Base-by-base conservation (phyloP, 768 basidiomycete species). In the Suillus subluteus region DNA sequence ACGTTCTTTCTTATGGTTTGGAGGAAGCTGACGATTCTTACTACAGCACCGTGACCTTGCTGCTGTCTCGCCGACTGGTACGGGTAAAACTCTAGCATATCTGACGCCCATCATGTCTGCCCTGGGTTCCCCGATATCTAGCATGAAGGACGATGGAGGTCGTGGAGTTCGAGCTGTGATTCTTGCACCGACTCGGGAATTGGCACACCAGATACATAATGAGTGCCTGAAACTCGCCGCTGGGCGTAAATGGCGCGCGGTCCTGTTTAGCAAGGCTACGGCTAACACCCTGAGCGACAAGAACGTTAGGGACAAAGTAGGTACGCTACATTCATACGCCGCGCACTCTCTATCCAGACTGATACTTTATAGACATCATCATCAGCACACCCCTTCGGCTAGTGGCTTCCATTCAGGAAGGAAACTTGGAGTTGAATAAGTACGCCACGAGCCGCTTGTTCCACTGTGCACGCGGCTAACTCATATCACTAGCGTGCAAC, bases 31-130 rank as follows among this genome's bases (percentile, higher is more conserved):
- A 63, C 62, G 26, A 35, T 43, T 15, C 56, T 48, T 26, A 8
- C 23, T 30, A 37, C 66, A 94, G 94, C 83, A 82, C 67, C 88
- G 93, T 65, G 97, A 99, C 78, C 83, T 98, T 30, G 90, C 93
- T 63, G 97, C 96, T 37, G 92, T 99, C 23, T 98, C 98, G 0
- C 98, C 98, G 0, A 99, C 98, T 6, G 98, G 98, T 61, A 96
- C 94, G 12, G 98, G 98, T 67, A 99, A 99, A 82, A 99, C 98
- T 0, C 83, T 98, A 7, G 87, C 96, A 0, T 99, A 98, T 78
- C 83, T 98, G 16, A 79, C 98, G 18, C 96, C 98, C 0, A 82
- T 95, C 30, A 85, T 99, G 66, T 81, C 87, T 13, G 77, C 81
- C 21, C 79, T 95, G 7, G 79, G 79, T 16, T 76, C 82, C 4